A percentile compares a stretch with the other conserved stretches of the same genome.
Evolutionary conservation across 78 protist genomes (phyloP).

Genomic region (Chrysochromulina parva): DNA sequence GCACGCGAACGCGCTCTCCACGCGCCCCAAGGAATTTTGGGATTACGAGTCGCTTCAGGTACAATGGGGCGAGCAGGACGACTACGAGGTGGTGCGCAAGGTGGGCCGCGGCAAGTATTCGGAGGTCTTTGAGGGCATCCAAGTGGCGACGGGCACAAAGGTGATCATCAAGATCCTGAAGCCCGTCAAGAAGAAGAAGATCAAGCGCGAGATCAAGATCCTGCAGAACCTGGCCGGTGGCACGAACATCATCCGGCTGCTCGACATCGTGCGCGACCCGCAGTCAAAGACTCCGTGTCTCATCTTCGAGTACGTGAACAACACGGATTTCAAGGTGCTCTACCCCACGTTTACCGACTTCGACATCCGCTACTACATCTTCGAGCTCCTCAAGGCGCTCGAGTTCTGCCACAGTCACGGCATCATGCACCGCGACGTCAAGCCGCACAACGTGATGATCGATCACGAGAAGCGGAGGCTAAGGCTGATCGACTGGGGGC

Average conservation of each 20-base stretch:
- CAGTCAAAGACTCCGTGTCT: conserved; percentile 91
- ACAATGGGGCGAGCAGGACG: conserved; percentile 78
- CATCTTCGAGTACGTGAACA: conserved; percentile 95
- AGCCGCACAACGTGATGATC: conserved; percentile 97
- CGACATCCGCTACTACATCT: conserved; percentile 95
- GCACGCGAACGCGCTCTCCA: conserved; percentile 57
- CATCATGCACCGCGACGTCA: no score
- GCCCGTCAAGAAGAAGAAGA: conserved; percentile 87
- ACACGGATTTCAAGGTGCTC: conserved; percentile 89
- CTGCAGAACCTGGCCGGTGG: conserved; percentile 96
- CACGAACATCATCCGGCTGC: conserved; percentile 90
- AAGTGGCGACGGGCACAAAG: conserved; percentile 49
- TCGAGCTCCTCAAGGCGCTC: conserved; percentile 93
- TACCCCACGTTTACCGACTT: conserved; percentile 92
- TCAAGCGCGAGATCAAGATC: conserved; percentile 96
- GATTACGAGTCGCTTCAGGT: conserved; percentile 72
- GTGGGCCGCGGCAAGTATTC: conserved; percentile 99
- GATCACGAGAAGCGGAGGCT: conserved; percentile 89
- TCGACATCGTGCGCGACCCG: conserved; percentile 96
- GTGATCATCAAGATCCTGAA: conserved; percentile 74
- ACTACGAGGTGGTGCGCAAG: conserved; percentile 91
- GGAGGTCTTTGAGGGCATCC: conserved; percentile 98
- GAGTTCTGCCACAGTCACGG: conserved; percentile 42
- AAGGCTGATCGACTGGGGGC: conserved; percentile 72
- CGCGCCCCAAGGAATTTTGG: conserved; percentile 64